These are phyloP conservation scores for Bombardia bombarda DNA, from an alignment of 495 filamentous ascomycete genomes.

Conservation along the genomic window DNA sequence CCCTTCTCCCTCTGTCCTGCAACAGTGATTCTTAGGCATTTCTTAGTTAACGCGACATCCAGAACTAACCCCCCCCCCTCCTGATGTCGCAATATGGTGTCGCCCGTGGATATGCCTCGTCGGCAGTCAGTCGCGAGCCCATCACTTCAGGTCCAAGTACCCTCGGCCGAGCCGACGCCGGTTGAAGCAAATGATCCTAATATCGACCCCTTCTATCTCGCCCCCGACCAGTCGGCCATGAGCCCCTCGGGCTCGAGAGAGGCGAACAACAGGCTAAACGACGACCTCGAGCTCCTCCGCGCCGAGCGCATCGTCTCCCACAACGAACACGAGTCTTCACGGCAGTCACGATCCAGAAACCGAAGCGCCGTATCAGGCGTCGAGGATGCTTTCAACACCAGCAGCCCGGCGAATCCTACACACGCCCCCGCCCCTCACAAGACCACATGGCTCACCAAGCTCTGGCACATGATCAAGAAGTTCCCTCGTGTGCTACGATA, in stretches of 20 bases:
- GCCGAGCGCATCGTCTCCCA: conserved; percentile 68
- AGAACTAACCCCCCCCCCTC: too few relatives aligned
- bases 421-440: conserved; percentile 48
- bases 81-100: too few relatives aligned
- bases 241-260: conserved; percentile 37
- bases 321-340: conserved; percentile 32
- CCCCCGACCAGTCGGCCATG: conserved; percentile 6
- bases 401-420: conserved; percentile 41
- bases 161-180: conserved; percentile 9
- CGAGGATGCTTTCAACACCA: conserved; percentile 76
- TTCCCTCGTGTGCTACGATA: conserved; percentile 78
- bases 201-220: conserved; percentile 12
- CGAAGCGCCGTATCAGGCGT: conserved; percentile 39
- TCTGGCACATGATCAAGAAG: conserved; percentile 49
- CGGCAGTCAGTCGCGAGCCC: too few relatives aligned
- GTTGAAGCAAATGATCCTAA: conserved; percentile 17
- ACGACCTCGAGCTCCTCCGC: conserved; percentile 77
- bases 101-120: too few relatives aligned
- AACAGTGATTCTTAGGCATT: too few relatives aligned
- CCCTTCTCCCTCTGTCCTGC: too few relatives aligned
- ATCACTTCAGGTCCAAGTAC: conserved; percentile 18
- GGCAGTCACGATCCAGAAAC: conserved; percentile 27
- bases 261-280: conserved; percentile 63
- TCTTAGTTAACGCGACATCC: too few relatives aligned
- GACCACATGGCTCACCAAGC: conserved; percentile 50